Conservation (phyloP, 805 yeast genomes). For the Starmera amethionina region DNA sequence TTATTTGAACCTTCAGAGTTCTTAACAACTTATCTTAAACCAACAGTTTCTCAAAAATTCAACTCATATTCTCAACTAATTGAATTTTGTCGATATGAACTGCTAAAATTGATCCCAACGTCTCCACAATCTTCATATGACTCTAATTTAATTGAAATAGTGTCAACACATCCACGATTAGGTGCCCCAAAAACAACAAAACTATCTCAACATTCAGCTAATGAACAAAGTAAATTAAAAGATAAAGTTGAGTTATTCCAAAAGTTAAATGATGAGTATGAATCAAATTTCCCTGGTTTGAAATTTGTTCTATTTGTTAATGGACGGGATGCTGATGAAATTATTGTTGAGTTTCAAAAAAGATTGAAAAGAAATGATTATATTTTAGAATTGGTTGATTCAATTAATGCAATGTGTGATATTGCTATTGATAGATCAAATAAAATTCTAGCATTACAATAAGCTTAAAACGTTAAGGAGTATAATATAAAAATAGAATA, state of each 20-base stretch:
- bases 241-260: conserved; percentile 38
- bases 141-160: conserved; percentile 32
- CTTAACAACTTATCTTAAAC: conserved; percentile 25
- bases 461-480: background rate
- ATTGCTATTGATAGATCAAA: conserved; percentile 71
- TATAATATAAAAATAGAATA: background rate
- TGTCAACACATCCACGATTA: conserved; percentile 87
- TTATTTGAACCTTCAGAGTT: conserved; percentile 60
- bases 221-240: conserved; percentile 62
- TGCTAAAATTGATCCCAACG: background rate
- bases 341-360: conserved; percentile 51
- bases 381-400: conserved; percentile 47
- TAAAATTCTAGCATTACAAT: conserved; percentile 20
- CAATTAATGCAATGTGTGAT: conserved; percentile 85
- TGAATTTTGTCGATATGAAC: background rate
- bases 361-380: conserved; percentile 52
- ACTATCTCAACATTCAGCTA: conserved; percentile 54
- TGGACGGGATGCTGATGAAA: conserved; percentile 58
- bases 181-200: conserved; percentile 48
- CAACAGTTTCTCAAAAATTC: conserved; percentile 10
- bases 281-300: conserved; percentile 55
- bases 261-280: conserved; percentile 52
- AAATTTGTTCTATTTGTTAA: conserved; percentile 85
- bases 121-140: background rate
- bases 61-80: background rate